Evolutionary conservation across 2,329 filamentous ascomycete genomes (phyloP), one percentile per base, ranked within the genome.

Genomic region (Aspergillus sp.): DNA sequence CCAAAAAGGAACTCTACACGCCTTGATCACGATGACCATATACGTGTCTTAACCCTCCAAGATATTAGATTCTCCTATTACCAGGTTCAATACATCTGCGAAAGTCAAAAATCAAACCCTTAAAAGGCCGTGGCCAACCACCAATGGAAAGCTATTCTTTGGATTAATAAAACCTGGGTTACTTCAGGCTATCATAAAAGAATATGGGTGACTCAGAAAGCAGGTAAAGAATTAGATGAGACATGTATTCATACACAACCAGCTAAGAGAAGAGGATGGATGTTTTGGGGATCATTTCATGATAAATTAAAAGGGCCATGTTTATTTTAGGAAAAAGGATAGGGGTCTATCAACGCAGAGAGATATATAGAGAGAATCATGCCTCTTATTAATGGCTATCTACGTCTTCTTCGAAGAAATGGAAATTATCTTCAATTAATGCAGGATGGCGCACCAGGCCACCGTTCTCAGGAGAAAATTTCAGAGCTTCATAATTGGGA

Each of bases 11-110:
- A 47, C 12, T 49, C 46, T 37, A 30, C 30, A 36, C 42, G 45
- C 27, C 43, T 52, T 33, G n/a, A 33, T 11, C 38, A 40, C 5
- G 11, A 76, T 71, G 19, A 76, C 73, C 41, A 73, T 53, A 42
- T 53, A 19, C 42, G 39, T 12, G 35, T 54, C 7, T 28, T 52
- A 13, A 33, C 47, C 2, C 47, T 56, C 7, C 42, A 43, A 44
- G 49, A 52, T 32, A 40, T 37, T 35, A 46, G 49, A 2, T 33
- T 40, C 33, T 49, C 42, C 32, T 52, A 52, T 31, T 26, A 47
- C 19, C 36, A 52, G 30, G 42, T 53, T 27, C 41, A 53, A 45
- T 52, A 53, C 45, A 51, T 7, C n/a, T 52, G 46, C 10, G 39
- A 49, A 42, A 40, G 6, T n/a, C 6, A 46, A 7, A 34, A 47